A percentile compares a stretch with the other conserved stretches of the same genome.
These are phyloP conservation scores for Leccinum olivaceopallidum DNA, from an alignment of 768 basidiomycete species.

Conservation along the genomic window DNA sequence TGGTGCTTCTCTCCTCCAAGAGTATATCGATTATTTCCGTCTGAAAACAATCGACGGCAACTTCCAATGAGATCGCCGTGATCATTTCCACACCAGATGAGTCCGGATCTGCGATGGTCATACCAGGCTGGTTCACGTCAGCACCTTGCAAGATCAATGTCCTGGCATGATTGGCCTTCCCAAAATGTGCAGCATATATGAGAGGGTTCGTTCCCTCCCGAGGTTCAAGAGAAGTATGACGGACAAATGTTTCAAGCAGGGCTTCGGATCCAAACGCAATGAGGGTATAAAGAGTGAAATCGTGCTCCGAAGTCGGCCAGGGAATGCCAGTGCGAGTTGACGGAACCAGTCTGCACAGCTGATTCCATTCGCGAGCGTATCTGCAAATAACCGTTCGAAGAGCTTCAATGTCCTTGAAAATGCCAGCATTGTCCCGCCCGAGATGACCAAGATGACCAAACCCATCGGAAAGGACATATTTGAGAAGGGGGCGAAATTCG, in stretches of 20 bases:
- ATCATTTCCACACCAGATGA: neutral
- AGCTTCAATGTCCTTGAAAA: conserved; percentile 5
- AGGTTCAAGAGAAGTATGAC: neutral
- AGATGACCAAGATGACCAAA: conserved; percentile 13
- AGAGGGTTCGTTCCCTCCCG: conserved; percentile 5
- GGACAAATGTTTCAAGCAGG: neutral
- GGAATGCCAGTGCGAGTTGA: neutral
- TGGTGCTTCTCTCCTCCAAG: neutral
- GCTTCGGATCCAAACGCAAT: conserved; percentile 4
- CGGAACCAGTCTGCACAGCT: neutral
- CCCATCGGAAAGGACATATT: conserved; percentile 13
- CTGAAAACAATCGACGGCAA: conserved; percentile 1
- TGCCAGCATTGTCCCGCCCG: neutral
- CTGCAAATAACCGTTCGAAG: neutral
- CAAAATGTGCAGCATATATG: conserved; percentile 3
- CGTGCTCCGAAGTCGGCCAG: conserved; percentile 9
- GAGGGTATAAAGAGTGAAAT: conserved; percentile 8
- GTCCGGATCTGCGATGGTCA: neutral
- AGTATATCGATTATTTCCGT: neutral
- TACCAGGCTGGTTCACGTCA: neutral
- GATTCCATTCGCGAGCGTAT: conserved; percentile 3
- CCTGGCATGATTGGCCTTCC: neutral
- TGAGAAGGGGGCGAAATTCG: neutral
- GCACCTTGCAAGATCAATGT: neutral
- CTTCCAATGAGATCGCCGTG: neutral